Conservation (phyloP, 371 early-diverging fungal species). For the Coemansia sp. region DNA sequence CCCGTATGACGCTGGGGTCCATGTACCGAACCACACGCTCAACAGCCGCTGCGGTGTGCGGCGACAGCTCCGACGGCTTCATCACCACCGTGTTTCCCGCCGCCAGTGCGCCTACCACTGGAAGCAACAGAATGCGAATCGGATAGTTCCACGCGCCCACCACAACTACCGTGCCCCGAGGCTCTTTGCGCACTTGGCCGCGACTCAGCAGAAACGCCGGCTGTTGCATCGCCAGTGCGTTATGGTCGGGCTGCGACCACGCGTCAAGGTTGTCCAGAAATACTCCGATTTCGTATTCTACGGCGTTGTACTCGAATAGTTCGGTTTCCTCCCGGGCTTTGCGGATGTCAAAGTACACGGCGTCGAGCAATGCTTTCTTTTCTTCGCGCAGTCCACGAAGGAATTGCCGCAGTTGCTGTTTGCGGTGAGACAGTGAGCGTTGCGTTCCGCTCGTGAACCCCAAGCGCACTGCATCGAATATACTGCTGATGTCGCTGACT, state of each 20-base stretch:
- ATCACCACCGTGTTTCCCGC: conserved; percentile 85
- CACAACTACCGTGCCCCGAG: conserved; percentile 74
- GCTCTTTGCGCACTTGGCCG: conserved; percentile 64
- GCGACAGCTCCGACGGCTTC: conserved; percentile 89
- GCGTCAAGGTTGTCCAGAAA: conserved; percentile 64
- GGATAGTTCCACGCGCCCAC: conserved; percentile 91
- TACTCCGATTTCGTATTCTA: conserved; percentile 65
- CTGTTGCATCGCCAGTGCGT: conserved; percentile 53
- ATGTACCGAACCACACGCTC: conserved; percentile 70
- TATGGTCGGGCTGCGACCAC: conserved; percentile 58
- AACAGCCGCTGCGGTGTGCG: conserved; percentile 65
- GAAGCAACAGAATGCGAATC: conserved; percentile 67
- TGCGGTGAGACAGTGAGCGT: conserved; percentile 58
- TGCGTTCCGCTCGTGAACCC: conserved; percentile 46
- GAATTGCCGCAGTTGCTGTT: conserved; percentile 67
- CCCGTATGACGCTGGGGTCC: conserved; percentile 63
- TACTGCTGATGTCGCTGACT: conserved; percentile 16
- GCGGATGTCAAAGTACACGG: conserved; percentile 69
- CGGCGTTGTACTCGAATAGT: conserved; percentile 53
- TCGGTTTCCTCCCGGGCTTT: conserved; percentile 52
- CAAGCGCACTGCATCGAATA: conserved; percentile 19
- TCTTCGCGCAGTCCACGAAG: conserved; percentile 67
- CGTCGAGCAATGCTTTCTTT: conserved; percentile 58
- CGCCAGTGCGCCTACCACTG: conserved; percentile 83
- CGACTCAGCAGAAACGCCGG: conserved; percentile 47